Percentiles rank a stretch among this genome's conserved stretches.
phyloP scores from a whole-genome alignment of 495 filamentous ascomycete genomes.

The Penicilliopsis zonata region DNA sequence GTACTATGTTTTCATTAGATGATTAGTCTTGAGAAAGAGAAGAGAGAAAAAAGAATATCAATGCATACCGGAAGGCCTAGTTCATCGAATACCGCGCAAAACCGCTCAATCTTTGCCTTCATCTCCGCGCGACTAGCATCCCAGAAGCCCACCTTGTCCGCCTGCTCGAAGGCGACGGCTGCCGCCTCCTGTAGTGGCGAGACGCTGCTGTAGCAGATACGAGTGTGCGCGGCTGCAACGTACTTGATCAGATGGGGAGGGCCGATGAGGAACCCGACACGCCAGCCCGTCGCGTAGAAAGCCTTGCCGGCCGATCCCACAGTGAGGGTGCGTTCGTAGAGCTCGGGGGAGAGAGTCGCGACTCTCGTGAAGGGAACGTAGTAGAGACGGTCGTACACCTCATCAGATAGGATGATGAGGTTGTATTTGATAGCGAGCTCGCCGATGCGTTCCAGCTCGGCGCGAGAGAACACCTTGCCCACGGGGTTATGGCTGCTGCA shows the following conservation, averaged over 20 bases:
- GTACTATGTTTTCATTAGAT: conserved; percentile 35
- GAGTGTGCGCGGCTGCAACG: conserved; percentile 82
- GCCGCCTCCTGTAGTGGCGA: conserved; percentile 91
- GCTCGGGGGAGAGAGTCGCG: conserved; percentile 76
- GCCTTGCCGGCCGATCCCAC: conserved; percentile 95
- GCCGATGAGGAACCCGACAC: conserved; percentile 90
- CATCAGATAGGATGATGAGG: conserved; percentile 90
- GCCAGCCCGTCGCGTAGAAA: conserved; percentile 96
- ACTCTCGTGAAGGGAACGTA: conserved; percentile 92
- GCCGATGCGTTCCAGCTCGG: conserved; percentile 77
- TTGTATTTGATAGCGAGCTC: conserved; percentile 87
- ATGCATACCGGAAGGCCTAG: conserved; percentile 58
- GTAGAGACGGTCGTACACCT: conserved; percentile 91
- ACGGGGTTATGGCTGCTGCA: conserved; percentile 77
- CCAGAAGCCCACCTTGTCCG: conserved; percentile 81
- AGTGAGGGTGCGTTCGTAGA: conserved; percentile 77
- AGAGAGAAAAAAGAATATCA: neutral
- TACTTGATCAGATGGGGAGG: conserved; percentile 83
- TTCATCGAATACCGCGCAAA: conserved; percentile 83
- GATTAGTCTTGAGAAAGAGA: neutral
- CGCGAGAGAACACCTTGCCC: conserved; percentile 80
- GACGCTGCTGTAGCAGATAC: conserved; percentile 91
- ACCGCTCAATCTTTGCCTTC: conserved; percentile 75
- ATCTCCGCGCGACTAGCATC: conserved; percentile 72
- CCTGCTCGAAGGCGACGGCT: conserved; percentile 90